A percentile compares a stretch with the other conserved stretches of the same genome.
Evolutionary conservation across 805 yeast species (phyloP).

Genomic region (Yarrowia bubula): DNA sequence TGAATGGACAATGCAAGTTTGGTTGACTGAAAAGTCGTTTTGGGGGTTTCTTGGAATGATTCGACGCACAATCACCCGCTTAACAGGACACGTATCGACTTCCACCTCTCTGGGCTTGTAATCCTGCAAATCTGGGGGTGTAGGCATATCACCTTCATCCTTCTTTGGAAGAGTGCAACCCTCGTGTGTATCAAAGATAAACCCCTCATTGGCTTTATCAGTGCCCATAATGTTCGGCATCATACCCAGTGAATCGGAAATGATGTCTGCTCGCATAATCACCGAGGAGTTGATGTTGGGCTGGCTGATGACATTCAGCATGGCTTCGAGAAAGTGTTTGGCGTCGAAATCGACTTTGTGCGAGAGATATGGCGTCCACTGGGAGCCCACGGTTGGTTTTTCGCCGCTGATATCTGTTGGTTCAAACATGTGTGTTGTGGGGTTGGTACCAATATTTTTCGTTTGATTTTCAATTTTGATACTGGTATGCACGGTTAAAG

Average conservation of each 20-base stretch:
- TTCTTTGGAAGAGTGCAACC: not conserved
- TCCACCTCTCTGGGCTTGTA: constrained; percentile 29
- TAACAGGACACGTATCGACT: constrained; percentile 22
- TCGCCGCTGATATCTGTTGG: constrained; percentile 41
- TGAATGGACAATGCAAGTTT: constrained; percentile 63
- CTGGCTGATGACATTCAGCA: constrained; percentile 72
- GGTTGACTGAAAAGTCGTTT: constrained; percentile 79
- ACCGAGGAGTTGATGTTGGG: constrained; percentile 93
- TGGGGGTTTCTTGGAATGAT: constrained; percentile 90
- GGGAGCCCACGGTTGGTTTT: constrained; percentile 52
- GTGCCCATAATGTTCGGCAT: constrained; percentile 19
- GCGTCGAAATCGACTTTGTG: constrained; percentile 49
- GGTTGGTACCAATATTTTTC: not conserved
- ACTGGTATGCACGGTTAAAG: not conserved
- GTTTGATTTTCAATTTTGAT: not conserved
- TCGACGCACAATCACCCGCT: constrained; percentile 62
- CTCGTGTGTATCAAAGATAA: constrained; percentile 15
- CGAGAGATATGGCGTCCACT: constrained; percentile 63
- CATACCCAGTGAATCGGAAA: constrained; percentile 30
- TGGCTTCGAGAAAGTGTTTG: constrained; percentile 67
- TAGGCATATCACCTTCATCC: not conserved
- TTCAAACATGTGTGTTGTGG: constrained; percentile 22
- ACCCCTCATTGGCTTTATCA: not conserved
- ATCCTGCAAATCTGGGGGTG: constrained; percentile 27
- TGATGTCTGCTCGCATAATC: constrained; percentile 80